Base-by-base conservation (phyloP, 169 alveolate genomes). In the Plasmodium gonderi region DNA sequence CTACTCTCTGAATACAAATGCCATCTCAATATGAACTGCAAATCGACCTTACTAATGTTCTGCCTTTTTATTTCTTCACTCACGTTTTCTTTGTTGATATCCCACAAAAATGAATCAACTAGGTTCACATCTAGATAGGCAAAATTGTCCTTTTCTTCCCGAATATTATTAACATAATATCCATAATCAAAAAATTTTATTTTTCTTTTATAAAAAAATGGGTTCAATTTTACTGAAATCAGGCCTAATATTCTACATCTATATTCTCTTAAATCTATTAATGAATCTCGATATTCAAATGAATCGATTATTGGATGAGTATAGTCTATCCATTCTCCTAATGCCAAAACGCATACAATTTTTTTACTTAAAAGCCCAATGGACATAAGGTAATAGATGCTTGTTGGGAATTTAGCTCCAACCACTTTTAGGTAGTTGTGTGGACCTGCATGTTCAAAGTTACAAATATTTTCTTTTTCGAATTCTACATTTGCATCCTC, bases 261-360 rank as follows among this genome's bases (percentile, higher is more conserved):
- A 78, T 94, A 95, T 45, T 95, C 97, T 20, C 97, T 90, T n/a
- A 82, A 81, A 72, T 95, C 97, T 54, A 93, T 85, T 23, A 95
- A 42, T 42, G 95, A 81, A 51, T 95, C 97, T 40, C 97, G 33
- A 42, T 87, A 92, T 51, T 95, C 97, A 31, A 90, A 78, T 0
- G 97, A 75, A 60, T 95, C 96, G n/a, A 80, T 90, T 29, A 85
- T 90, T 33, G 94, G 96, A 40, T 81, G 94, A 20, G 95, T 64
- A 67, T 94, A 94, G 29, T 95, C 97, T 14, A 95, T 74, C 97
- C 97, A 95, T 31, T 95, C 96, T 36, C 97, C 97, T 31, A 91
- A 60, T 20, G 96, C 96, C 17, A 95, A 45, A 9, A 95, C 96
- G n/a, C 92, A 90, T 64, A 95, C 87, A 7, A 95, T 74, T 69